phyloP scores from a whole-genome alignment of 1,284 basidiomycete genomes.

The Cutaneotrichosporon spelunceum region DNA sequence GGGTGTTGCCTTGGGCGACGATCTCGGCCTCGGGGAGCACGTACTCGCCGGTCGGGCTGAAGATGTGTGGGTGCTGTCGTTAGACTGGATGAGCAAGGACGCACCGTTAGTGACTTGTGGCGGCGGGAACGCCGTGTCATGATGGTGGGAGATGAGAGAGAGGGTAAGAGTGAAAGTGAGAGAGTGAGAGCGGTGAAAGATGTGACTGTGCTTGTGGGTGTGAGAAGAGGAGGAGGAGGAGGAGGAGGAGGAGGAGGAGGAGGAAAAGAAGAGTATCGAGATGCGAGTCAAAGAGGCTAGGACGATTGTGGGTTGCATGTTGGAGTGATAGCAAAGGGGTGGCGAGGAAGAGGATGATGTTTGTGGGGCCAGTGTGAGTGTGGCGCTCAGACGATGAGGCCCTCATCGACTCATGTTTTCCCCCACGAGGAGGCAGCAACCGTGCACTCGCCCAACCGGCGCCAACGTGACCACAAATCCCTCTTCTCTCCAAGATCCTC shows the following conservation, averaged over 20 bases:
- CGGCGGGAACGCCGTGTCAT: background rate
- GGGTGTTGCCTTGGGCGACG: background rate
- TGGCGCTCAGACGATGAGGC: background rate
- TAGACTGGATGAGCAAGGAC: background rate
- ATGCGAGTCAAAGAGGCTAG: too few relatives aligned
- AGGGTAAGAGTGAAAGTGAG: background rate
- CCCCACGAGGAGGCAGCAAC: too few relatives aligned
- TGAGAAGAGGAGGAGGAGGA: too few relatives aligned
- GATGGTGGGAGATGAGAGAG: background rate
- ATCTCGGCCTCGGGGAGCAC: background rate
- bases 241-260: too few relatives aligned
- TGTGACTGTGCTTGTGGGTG: too few relatives aligned
- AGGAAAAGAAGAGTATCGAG: too few relatives aligned
- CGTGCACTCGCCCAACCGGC: background rate
- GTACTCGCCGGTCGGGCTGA: background rate
- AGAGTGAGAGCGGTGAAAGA: too few relatives aligned
- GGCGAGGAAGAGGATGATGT: background rate
- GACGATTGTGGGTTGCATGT: background rate
- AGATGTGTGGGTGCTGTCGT: background rate
- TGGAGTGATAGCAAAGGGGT: background rate
- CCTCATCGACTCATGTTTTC: too few relatives aligned
- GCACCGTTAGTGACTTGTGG: background rate
- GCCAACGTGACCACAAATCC: background rate
- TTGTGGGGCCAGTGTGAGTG: background rate
- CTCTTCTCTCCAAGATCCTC: background rate